Conservation (phyloP, 306 rosid genomes). For the peach (Prunus persica) region Prunus_persica_NCBIv2 NC_034014.1:16791501-16792000, state of each 20-base stretch:
- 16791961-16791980: constrained; percentile 73
- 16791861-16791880: constrained; percentile 92
- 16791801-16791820: too few species aligned
- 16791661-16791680: too few species aligned
- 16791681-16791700: too few species aligned
- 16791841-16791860: constrained; percentile 80
- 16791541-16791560: constrained; percentile 82
- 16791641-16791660: too few species aligned
- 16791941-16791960: constrained; percentile 81
- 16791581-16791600: constrained; percentile 78
- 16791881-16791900: constrained; percentile 93
- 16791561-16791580: constrained; percentile 83
- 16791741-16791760: too few species aligned
- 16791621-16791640: constrained; percentile 9
- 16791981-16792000: constrained; percentile 59
- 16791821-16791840: constrained; percentile 43
- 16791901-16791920: constrained; percentile 82
- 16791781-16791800: neutral
- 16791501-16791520: constrained; percentile 69
- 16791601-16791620: constrained; percentile 69
- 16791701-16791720: too few species aligned
- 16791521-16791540: constrained; percentile 84
- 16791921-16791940: constrained; percentile 63
- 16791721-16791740: too few species aligned
- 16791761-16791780: too few species aligned